Percentiles rank a stretch among this genome's conserved stretches.
phyloP scores from a whole-genome alignment of 192 early-diverging fungal species.

The Fimicolochytrium jonesii region DNA sequence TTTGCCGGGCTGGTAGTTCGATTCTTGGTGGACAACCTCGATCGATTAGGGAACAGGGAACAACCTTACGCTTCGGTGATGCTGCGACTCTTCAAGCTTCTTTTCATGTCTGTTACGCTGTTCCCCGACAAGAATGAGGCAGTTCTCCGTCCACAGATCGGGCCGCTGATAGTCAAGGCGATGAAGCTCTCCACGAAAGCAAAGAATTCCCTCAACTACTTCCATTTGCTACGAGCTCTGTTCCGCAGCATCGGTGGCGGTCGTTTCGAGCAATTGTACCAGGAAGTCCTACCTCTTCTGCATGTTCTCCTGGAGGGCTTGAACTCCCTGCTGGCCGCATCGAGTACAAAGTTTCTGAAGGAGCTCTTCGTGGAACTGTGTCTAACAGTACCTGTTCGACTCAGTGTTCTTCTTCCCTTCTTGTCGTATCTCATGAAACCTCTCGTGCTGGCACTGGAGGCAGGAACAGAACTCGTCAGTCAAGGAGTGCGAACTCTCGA shows the following conservation, averaged over 20 bases:
- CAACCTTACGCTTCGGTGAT: constrained; percentile 63
- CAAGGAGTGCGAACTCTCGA: constrained; percentile 95
- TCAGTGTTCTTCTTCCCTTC: constrained; percentile 90
- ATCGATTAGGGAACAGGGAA: constrained; percentile 68
- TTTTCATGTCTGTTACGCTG: constrained; percentile 87
- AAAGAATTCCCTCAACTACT: constrained; percentile 87
- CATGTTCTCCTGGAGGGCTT: constrained; percentile 88
- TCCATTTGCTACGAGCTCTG: constrained; percentile 79
- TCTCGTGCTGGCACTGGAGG: constrained; percentile 86
- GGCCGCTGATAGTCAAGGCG: constrained; percentile 82
- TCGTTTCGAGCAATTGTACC: constrained; percentile 90
- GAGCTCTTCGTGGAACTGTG: constrained; percentile 98
- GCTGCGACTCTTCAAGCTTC: constrained; percentile 88
- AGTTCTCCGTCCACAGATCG: constrained; percentile 89
- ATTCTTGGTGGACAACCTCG: constrained; percentile 74
- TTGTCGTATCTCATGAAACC: constrained; percentile 94
- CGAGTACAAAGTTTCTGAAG: constrained; percentile 78
- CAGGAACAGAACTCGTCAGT: constrained; percentile 88
- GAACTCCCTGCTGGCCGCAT: constrained; percentile 75
- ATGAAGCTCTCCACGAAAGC: constrained; percentile 81
- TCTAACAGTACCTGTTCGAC: constrained; percentile 91
- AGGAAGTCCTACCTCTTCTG: constrained; percentile 90
- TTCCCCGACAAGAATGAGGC: constrained; percentile 90
- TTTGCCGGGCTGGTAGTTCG: constrained; percentile 75
- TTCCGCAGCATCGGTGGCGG: constrained; percentile 98